Evolutionary conservation across 345 rosid genomes (phyloP), one percentile per base, ranked within the genome.

Genomic region (Brassica cretica): DNA sequence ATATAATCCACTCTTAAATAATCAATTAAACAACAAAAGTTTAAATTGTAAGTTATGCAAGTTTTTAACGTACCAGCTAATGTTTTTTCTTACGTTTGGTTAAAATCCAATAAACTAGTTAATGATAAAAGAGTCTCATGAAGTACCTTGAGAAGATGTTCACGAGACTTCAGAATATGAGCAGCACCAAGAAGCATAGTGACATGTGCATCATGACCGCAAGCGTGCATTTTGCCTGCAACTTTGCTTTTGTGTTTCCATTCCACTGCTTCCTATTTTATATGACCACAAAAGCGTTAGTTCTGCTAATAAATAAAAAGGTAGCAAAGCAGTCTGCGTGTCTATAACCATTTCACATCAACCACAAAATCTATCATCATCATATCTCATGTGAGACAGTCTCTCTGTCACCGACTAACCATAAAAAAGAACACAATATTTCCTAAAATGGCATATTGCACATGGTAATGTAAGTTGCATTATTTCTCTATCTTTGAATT

Each of bases 131-230:
- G n/a, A 68, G 74, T 68, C 32, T 14, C 18, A 76, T 35, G 44
- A 70, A 66, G 21, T 75, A 81, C 84, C 84, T 82, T 77, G 49
- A 82, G 81, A 77, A 82, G 73, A 74, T 82, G 84, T 60, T 77
- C 81, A 19, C 84, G 81, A 69, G 79, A 82, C 83, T 85, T 91
- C 66, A 93, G 84, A 60, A 93, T 87, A 74, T 87, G 88, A 79
- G 98, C 97, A 30, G 97, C 97, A 12, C 98, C 98, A 24, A 93
- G 76, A 10, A 93, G 92, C 98, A 93, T 93, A 15, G 95, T 86
- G 27, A 91, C 97, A 83, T 91, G 98, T 5, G 93, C 98, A 64
- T 93, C 97, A 64, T 93, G 98, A 9, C 95, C 97, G 78, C 97
- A 93, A 18, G 98, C 97, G 81, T 93, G 98, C 98, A 93, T 93